phyloP scores from a whole-genome alignment of 2,329 filamentous ascomycete species.

The Albophoma yamanashiensis region DNA sequence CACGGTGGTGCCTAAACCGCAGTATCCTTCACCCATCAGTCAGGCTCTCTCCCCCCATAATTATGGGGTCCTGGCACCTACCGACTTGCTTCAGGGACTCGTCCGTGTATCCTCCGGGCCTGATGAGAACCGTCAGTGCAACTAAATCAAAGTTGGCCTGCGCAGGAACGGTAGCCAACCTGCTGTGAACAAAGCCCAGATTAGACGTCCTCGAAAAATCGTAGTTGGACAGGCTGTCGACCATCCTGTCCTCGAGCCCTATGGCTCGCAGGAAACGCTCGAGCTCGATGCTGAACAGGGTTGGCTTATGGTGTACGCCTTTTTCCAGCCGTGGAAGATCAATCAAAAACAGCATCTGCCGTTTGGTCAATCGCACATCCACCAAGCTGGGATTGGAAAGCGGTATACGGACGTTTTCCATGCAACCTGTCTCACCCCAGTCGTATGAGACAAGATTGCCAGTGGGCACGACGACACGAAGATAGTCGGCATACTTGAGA shows the following conservation, averaged over 20 bases:
- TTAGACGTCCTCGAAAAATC: conserved; percentile 66
- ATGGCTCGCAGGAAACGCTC: conserved; percentile 59
- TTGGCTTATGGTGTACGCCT: conserved; percentile 19
- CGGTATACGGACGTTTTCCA: conserved; percentile 62
- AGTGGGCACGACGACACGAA: conserved; percentile 76
- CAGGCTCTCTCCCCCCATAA: conserved; percentile 1
- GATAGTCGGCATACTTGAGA: conserved; percentile 61
- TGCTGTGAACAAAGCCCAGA: conserved; percentile 76
- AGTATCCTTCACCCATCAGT: conserved; percentile 45
- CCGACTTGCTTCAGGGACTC: conserved; percentile 17
- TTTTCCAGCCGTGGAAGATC: conserved; percentile 61
- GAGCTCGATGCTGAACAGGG: conserved; percentile 58
- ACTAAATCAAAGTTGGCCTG: neutral
- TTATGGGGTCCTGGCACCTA: conserved; percentile 11
- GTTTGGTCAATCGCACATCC: neutral
- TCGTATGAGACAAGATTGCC: conserved; percentile 81
- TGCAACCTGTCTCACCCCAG: conserved; percentile 75
- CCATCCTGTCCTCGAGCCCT: conserved; percentile 51
- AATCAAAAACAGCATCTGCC: conserved; percentile 74
- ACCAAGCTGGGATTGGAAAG: neutral
- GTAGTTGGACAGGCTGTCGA: conserved; percentile 62
- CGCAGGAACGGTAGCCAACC: conserved; percentile 40
- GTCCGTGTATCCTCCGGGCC: conserved; percentile 23
- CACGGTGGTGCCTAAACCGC: conserved; percentile 61
- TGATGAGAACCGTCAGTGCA: conserved; percentile 11